Conservation (phyloP, 805 yeast genomes). For the Saturnispora quitensis region DNA sequence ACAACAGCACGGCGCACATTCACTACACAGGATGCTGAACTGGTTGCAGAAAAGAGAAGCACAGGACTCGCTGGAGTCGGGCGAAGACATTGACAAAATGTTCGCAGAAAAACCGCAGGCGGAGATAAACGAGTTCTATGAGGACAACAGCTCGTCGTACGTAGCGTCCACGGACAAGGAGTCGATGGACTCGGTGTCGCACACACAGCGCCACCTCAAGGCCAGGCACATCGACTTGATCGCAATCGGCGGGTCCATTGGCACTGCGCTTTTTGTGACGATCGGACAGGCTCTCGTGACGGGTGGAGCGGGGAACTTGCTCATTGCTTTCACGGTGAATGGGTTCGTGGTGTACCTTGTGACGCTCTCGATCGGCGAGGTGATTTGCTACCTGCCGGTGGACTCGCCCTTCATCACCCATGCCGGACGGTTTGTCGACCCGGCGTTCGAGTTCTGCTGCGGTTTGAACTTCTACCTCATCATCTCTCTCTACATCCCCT, state of each 20-base stretch:
- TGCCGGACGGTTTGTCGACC: slow-evolving; percentile 70
- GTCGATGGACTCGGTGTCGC: neutral
- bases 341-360: slow-evolving; percentile 58
- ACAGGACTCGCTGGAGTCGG: too few relatives aligned
- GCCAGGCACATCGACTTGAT: slow-evolving; percentile 72
- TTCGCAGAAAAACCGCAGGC: neutral
- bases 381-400: slow-evolving; percentile 69
- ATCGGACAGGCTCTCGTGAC: slow-evolving; percentile 54
- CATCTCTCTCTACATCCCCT: slow-evolving; percentile 72
- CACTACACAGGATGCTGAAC: neutral
- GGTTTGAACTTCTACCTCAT: slow-evolving; percentile 77
- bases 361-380: slow-evolving; percentile 67
- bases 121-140: neutral
- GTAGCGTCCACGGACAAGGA: neutral
- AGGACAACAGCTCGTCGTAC: neutral
- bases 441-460: slow-evolving; percentile 62
- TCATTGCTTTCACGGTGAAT: slow-evolving; percentile 62
- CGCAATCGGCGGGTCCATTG: slow-evolving; percentile 76
- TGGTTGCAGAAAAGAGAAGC: neutral
- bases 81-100: neutral
- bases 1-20: too few relatives aligned
- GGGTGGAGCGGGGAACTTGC: slow-evolving; percentile 63
- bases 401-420: slow-evolving; percentile 68
- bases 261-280: slow-evolving; percentile 70
- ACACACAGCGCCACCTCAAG: slow-evolving; percentile 37